Conservation (phyloP, 805 yeast genomes). For the Zygosaccharomyces siamensis region DNA sequence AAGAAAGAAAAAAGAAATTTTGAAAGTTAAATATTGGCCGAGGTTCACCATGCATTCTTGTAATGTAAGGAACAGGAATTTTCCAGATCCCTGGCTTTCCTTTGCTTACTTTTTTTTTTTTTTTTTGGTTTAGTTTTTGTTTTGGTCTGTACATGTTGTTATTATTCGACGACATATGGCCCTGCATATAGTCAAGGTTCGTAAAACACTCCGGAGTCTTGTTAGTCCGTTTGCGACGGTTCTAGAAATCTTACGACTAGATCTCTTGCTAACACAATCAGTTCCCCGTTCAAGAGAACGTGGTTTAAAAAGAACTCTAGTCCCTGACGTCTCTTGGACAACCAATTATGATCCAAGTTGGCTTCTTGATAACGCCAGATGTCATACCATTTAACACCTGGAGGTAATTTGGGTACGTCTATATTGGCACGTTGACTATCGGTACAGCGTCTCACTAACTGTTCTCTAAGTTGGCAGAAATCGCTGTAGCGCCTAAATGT, state of each 20-base stretch:
- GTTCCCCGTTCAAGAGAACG: slow-evolving; percentile 43
- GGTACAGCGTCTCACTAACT: slow-evolving; percentile 29
- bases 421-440: slow-evolving; percentile 19
- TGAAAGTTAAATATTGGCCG: too few species aligned
- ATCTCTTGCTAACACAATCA: slow-evolving; percentile 38
- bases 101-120: too few species aligned
- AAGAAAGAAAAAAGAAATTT: too few species aligned
- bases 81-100: too few species aligned
- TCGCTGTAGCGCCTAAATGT: slow-evolving; percentile 63
- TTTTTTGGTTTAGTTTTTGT: too few species aligned
- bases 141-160: too few species aligned
- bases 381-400: slow-evolving; percentile 40
- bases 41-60: too few species aligned
- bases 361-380: slow-evolving; percentile 28
- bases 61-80: too few species aligned
- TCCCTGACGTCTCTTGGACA: slow-evolving; percentile 51
- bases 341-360: slow-evolving; percentile 42
- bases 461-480: slow-evolving; percentile 45
- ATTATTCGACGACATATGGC: too few species aligned
- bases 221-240: not conserved
- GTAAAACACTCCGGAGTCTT: too few species aligned
- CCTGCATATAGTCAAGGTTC: too few species aligned
- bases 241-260: slow-evolving; percentile 41
- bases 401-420: slow-evolving; percentile 48
- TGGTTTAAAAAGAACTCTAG: slow-evolving; percentile 56